phyloP scores from a whole-genome alignment of 2,329 filamentous ascomycete genomes.

The Trichoderma atrobrunneum region DNA sequence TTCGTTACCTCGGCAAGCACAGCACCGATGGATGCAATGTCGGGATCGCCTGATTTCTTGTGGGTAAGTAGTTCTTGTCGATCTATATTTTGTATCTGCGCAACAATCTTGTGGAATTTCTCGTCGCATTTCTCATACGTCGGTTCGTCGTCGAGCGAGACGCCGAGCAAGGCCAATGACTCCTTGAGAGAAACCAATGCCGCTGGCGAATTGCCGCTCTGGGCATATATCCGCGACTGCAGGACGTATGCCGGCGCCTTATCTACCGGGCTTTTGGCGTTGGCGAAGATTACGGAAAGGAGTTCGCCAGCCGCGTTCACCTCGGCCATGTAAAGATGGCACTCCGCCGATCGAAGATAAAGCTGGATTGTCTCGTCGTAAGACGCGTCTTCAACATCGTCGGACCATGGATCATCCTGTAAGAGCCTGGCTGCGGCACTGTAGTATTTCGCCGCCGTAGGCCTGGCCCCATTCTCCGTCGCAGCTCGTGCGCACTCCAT shows the following conservation, averaged over 20 bases:
- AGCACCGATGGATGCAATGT: slow-evolving; percentile 62
- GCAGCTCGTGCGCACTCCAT: slow-evolving; percentile 76
- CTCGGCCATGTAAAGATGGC: slow-evolving; percentile 75
- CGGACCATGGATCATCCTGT: slow-evolving; percentile 75
- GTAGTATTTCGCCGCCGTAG: slow-evolving; percentile 81
- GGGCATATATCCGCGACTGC: slow-evolving; percentile 73
- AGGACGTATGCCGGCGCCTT: slow-evolving; percentile 83
- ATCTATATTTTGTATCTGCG: slow-evolving; percentile 58
- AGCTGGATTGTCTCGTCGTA: slow-evolving; percentile 85
- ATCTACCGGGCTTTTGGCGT: slow-evolving; percentile 70
- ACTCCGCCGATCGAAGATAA: slow-evolving; percentile 76
- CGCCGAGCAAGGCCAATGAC: slow-evolving; percentile 67
- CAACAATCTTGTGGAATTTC: slow-evolving; percentile 64
- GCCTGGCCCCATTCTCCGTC: slow-evolving; percentile 76
- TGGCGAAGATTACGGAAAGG: slow-evolving; percentile 66
- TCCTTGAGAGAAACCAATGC: slow-evolving; percentile 69
- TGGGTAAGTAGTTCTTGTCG: slow-evolving; percentile 44
- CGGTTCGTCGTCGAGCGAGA: slow-evolving; percentile 62
- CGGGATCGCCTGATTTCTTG: slow-evolving; percentile 46
- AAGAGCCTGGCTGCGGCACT: slow-evolving; percentile 73
- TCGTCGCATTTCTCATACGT: slow-evolving; percentile 75
- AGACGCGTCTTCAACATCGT: slow-evolving; percentile 65
- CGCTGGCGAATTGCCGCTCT: slow-evolving; percentile 66
- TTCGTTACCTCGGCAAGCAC: slow-evolving; percentile 68
- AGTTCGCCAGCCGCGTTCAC: slow-evolving; percentile 64